Percentiles rank a stretch among this genome's conserved stretches.
Evolutionary conservation across 169 alveolate genomes (phyloP).

Genomic region (Plasmodium berghei): DNA sequence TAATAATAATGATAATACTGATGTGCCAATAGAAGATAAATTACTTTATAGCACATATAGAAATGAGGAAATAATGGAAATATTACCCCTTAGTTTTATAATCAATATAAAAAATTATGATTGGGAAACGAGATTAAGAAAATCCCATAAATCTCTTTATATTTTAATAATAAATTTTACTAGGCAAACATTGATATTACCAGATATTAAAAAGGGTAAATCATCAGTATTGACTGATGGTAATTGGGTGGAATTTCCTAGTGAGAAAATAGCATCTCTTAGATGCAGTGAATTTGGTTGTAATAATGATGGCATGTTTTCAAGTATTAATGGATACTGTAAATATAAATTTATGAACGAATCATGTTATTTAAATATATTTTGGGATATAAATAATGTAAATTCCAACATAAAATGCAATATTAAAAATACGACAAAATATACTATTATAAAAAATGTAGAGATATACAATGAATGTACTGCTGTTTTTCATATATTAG

Average conservation of each 20-base stretch:
- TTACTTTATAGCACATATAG: constrained; percentile 18
- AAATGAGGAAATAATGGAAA: constrained; percentile 65
- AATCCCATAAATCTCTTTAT: constrained; percentile 86
- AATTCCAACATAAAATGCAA: constrained; percentile 82
- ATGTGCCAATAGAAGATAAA: constrained; percentile 6
- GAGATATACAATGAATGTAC: constrained; percentile 88
- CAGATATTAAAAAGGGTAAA: constrained; percentile 56
- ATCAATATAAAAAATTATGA: constrained; percentile 77
- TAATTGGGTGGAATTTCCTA: constrained; percentile 88
- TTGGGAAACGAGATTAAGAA: constrained; percentile 86
- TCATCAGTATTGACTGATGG: constrained; percentile 82
- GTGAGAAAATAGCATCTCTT: constrained; percentile 86
- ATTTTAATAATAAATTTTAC: constrained; percentile 88
- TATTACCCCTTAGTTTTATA: constrained; percentile 77
- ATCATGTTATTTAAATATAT: constrained; percentile 80
- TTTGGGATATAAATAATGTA: constrained; percentile 85
- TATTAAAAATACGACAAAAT: constrained; percentile 80
- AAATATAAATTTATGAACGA: constrained; percentile 83
- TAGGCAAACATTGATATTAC: constrained; percentile 78
- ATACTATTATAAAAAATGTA: constrained; percentile 81
- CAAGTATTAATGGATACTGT: constrained; percentile 85
- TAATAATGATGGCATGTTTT: constrained; percentile 84
- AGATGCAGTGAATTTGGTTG: constrained; percentile 89
- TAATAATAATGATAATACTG: constrained; percentile 2
- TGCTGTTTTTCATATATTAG: constrained; percentile 87